Conservation (phyloP, 768 basidiomycete genomes). For the Amanita pallidorosea region DNA sequence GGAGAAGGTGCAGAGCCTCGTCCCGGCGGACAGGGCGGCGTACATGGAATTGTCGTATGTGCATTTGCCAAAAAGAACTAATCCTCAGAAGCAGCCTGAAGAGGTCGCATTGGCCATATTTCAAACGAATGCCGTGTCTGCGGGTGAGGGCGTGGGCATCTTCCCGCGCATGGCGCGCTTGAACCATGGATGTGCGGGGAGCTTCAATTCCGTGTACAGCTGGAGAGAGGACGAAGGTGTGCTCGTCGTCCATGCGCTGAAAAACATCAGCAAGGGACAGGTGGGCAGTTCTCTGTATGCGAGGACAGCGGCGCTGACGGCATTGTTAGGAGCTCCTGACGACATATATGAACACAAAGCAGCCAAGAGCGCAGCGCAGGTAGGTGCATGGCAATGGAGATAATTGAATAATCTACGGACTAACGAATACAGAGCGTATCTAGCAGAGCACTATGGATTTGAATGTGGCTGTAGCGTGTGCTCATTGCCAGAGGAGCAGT, state of each 20-base stretch:
- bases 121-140: slow-evolving; percentile 54
- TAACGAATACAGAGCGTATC: slow-evolving; percentile 27
- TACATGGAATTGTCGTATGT: slow-evolving; percentile 51
- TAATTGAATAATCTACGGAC: background rate
- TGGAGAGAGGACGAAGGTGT: slow-evolving; percentile 40
- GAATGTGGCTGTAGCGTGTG: slow-evolving; percentile 49
- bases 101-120: slow-evolving; percentile 54
- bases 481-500: slow-evolving; percentile 37
- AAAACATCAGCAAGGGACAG: slow-evolving; percentile 38
- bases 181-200: slow-evolving; percentile 59
- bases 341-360: slow-evolving; percentile 48
- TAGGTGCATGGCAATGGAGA: slow-evolving; percentile 9
- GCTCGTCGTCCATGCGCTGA: slow-evolving; percentile 50
- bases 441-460: slow-evolving; percentile 45
- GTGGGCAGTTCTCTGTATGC: slow-evolving; percentile 18
- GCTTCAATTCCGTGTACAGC: slow-evolving; percentile 57
- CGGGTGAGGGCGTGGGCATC: slow-evolving; percentile 44
- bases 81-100: slow-evolving; percentile 24
- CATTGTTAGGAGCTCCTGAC: slow-evolving; percentile 45
- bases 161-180: slow-evolving; percentile 58
- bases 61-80: slow-evolving; percentile 31
- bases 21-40: slow-evolving; percentile 21
- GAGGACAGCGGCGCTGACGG: slow-evolving; percentile 1
- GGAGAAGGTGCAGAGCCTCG: slow-evolving; percentile 21
- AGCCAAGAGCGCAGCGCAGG: slow-evolving; percentile 43